phyloP scores from a whole-genome alignment of 768 basidiomycete species.

The Artomyces pyxidatus region DNA sequence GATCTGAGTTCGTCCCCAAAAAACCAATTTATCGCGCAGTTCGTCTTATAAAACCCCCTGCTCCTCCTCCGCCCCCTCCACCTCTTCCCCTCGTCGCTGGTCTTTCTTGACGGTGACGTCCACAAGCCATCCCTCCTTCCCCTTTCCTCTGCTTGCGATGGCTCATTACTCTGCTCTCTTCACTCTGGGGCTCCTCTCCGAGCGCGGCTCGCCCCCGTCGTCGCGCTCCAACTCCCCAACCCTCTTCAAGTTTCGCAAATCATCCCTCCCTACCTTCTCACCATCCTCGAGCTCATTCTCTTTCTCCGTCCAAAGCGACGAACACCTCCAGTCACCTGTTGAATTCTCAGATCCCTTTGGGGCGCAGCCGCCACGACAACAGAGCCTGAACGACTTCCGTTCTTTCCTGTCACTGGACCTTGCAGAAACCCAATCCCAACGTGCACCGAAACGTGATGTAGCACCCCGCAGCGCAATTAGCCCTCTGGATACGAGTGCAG shows the following conservation, averaged over 20 bases:
- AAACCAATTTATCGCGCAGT: no score
- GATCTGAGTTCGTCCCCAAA: no score
- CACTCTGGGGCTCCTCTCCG: slow-evolving; percentile 14
- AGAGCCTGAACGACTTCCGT: slow-evolving; percentile 20
- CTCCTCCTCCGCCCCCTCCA: no score
- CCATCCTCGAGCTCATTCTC: not conserved
- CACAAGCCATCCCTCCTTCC: no score
- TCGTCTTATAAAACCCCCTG: no score
- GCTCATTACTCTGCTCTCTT: slow-evolving; percentile 14
- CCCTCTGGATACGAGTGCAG: slow-evolving; percentile 24
- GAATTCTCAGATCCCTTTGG: slow-evolving; percentile 12
- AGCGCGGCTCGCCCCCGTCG: slow-evolving; percentile 7
- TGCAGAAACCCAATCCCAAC: slow-evolving; percentile 41
- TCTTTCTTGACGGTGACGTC: no score
- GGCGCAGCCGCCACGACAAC: not conserved
- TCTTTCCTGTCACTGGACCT: slow-evolving; percentile 68
- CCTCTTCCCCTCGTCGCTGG: no score
- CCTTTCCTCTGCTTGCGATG: no score
- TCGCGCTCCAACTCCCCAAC: slow-evolving; percentile 1
- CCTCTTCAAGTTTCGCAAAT: slow-evolving; percentile 14
- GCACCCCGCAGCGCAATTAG: slow-evolving; percentile 24
- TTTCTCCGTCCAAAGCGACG: not conserved
- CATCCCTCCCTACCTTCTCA: slow-evolving; percentile 9
- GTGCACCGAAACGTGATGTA: slow-evolving; percentile 17
- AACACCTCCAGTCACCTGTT: not conserved